Base-by-base conservation (phyloP, 1,139 yeast genomes). In the Yamadazyma dushanensis region DNA sequence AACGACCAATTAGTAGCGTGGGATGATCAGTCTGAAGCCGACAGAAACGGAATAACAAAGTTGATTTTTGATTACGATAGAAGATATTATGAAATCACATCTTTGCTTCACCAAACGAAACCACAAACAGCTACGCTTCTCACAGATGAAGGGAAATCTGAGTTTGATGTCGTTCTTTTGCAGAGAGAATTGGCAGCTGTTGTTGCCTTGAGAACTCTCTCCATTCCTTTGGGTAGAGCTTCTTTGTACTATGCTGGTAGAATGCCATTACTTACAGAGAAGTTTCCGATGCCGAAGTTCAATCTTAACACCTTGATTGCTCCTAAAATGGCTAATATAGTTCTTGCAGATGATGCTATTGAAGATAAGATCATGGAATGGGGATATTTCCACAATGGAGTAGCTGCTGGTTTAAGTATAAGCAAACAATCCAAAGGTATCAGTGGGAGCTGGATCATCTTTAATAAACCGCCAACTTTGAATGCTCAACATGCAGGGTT, bases 381-480 rank as follows among this genome's bases (percentile, higher is more conserved):
- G 97, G 96, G 96, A 0, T 77, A 79, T 43, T 94, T 92, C 55
- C 97, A 92, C 50, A 86, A 86, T 50, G 99, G 99, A 9, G 95
- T 82, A 0, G 80, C 96, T 2, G 76, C 94, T 1, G 98, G 97
- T 0, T 61, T 94, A 35, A 80, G 86, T 37, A 79, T 90, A 5
- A 80, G 90, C 3, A 73, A 71, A 40, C 78, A 76, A 27, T 78
- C 90, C 0, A 72, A 73, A 26, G 90, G 87, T 6, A 80, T 92
- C 6, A 78, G 83, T 14, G 96, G 97, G 0, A 83, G 95, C 49
- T 90, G 97, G 97, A 84, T 90, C 29, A 84, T 83, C 1, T 89
- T 85, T 57, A 89, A 89, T 51, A 84, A 81, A 47, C 96, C 96
- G 0, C 74, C 76, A 1, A 71, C 68, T 8, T 61, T 85, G 30